phyloP scores from a whole-genome alignment of 1,139 yeast genomes.

The Pneumocystis sp. region DNA sequence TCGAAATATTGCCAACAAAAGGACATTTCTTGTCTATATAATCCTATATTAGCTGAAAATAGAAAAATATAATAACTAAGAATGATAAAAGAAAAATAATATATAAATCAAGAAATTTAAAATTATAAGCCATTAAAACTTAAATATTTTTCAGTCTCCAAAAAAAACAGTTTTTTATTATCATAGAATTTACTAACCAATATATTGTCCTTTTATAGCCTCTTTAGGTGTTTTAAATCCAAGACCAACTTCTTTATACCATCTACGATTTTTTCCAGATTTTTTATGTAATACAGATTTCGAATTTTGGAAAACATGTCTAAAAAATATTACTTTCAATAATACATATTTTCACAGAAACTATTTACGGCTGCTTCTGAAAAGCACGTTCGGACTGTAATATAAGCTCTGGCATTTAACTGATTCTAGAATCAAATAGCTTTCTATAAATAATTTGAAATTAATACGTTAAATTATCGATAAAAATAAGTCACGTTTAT shows the following conservation, averaged over 20 bases:
- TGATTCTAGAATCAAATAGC: neutral
- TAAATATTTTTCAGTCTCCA: neutral
- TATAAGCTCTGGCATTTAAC: neutral
- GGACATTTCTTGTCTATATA: conserved; percentile 90
- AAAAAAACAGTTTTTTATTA: neutral
- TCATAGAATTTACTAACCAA: conserved; percentile 30
- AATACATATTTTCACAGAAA: neutral
- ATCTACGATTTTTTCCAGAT: conserved; percentile 68
- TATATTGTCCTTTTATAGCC: conserved; percentile 97
- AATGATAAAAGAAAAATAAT: neutral
- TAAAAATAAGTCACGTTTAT: neutral
- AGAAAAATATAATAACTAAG: neutral
- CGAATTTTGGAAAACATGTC: conserved; percentile 98
- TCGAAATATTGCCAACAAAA: conserved; percentile 89
- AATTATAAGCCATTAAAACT: no score
- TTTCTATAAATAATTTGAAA: neutral
- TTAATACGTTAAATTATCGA: neutral
- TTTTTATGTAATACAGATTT: conserved; percentile 97
- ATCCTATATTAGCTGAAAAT: neutral
- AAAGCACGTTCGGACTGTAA: conserved; percentile 99
- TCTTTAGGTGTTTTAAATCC: conserved; percentile 99
- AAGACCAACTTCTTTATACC: conserved; percentile 99
- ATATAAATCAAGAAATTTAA: neutral
- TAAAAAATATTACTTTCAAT: conserved; percentile 33
- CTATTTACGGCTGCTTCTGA: conserved; percentile 51